phyloP scores from a whole-genome alignment of 2,329 filamentous ascomycete species.

The Penicillium capsulatum region DNA sequence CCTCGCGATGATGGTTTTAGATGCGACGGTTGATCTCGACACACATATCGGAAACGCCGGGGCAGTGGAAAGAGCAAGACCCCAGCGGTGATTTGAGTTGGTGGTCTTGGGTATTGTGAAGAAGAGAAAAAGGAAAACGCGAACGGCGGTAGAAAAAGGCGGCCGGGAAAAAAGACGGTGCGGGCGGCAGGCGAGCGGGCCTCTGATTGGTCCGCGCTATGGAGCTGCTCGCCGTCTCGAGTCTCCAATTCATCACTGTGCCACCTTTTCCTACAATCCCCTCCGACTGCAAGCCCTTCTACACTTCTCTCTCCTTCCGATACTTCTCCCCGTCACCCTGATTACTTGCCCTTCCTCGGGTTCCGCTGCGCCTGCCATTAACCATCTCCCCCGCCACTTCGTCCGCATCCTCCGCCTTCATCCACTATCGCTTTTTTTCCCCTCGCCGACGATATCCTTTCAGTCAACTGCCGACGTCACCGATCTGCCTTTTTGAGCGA shows the following conservation, averaged over 20 bases:
- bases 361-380: background rate
- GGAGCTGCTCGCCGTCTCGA: slow-evolving; percentile 17
- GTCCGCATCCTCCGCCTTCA: slow-evolving; percentile 20
- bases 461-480: slow-evolving; percentile 7
- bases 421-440: slow-evolving; percentile 7
- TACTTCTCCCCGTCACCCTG: slow-evolving; percentile 5
- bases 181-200: slow-evolving; percentile 22
- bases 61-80: slow-evolving; percentile 52
- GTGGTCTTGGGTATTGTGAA: slow-evolving; percentile 57
- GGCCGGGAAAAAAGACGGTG: slow-evolving; percentile 32
- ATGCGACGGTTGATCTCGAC: slow-evolving; percentile 68
- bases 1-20: slow-evolving; percentile 79
- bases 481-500: slow-evolving; percentile 3
- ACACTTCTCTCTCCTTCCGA: slow-evolving; percentile 2
- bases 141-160: slow-evolving; percentile 12
- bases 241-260: slow-evolving; percentile 27
- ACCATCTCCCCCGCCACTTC: slow-evolving; percentile 12
- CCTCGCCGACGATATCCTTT: slow-evolving; percentile 1
- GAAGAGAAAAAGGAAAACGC: slow-evolving; percentile 14
- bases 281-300: background rate
- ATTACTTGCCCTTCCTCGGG: slow-evolving; percentile 1
- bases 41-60: slow-evolving; percentile 67
- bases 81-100: slow-evolving; percentile 71
- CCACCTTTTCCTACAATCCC: background rate
- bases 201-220: slow-evolving; percentile 28